A percentile compares a stretch with the other conserved stretches of the same genome.
These are phyloP conservation scores for Helichrysum umbraculigerum DNA, from an alignment of 129 eudicot genomes.

Conservation along the genomic window DNA sequence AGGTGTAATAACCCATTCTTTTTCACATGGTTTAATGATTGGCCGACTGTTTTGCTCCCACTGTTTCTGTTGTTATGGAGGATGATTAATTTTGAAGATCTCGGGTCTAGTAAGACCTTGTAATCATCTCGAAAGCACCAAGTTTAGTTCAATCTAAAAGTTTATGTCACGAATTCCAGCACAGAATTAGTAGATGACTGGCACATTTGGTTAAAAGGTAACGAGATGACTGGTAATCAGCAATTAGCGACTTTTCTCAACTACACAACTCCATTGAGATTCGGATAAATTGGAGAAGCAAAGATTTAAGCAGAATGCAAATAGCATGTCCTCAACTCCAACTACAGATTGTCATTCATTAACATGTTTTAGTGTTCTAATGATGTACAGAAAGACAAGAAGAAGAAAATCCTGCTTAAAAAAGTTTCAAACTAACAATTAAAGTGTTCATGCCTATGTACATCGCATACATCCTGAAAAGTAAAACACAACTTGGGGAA, in stretches of 20 bases:
- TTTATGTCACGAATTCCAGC: too few species aligned
- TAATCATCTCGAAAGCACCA: too few species aligned
- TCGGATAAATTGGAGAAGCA: neutral
- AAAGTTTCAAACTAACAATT: constrained; percentile 16
- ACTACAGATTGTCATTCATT: neutral
- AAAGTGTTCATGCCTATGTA: constrained; percentile 27
- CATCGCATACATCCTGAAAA: constrained; percentile 32
- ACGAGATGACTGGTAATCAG: neutral
- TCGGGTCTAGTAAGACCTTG: neutral
- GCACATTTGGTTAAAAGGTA: neutral
- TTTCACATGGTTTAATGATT: too few species aligned
- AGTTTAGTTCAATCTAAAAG: neutral
- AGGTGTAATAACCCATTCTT: too few species aligned
- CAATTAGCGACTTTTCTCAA: neutral
- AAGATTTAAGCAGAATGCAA: neutral
- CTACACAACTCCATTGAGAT: neutral
- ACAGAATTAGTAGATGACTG: neutral
- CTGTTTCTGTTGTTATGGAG: neutral
- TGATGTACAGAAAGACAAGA: neutral
- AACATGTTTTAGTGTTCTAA: neutral
- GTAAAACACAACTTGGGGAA: constrained; percentile 17
- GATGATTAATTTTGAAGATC: neutral
- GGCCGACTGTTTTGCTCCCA: neutral
- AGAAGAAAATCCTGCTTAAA: neutral
- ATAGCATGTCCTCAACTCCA: neutral